phyloP scores from a whole-genome alignment of 2,329 filamentous ascomycete genomes.

The Neonectria sp. region DNA sequence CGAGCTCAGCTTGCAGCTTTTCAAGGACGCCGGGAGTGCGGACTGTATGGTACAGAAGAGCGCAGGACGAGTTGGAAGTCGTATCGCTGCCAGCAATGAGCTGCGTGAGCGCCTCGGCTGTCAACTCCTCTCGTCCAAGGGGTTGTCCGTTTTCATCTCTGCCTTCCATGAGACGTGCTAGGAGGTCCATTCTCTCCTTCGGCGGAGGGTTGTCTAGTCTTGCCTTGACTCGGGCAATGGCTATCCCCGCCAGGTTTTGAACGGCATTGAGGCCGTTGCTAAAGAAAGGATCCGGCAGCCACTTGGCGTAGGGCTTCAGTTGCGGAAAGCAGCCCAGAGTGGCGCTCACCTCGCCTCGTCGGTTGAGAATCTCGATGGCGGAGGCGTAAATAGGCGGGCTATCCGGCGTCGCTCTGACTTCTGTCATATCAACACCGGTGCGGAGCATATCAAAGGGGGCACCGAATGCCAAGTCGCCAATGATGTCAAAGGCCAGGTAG shows the following conservation, averaged over 20 bases:
- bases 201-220: constrained; percentile 79
- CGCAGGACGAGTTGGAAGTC: constrained; percentile 85
- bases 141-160: constrained; percentile 84
- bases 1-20: constrained; percentile 84
- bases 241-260: constrained; percentile 87
- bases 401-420: constrained; percentile 75
- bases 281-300: constrained; percentile 88
- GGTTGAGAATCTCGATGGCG: constrained; percentile 90
- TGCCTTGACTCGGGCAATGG: constrained; percentile 83
- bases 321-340: constrained; percentile 82
- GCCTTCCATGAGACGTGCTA: constrained; percentile 88
- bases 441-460: constrained; percentile 78
- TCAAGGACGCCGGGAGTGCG: constrained; percentile 78
- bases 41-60: constrained; percentile 83
- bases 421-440: constrained; percentile 82
- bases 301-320: constrained; percentile 85
- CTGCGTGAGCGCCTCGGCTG: constrained; percentile 90
- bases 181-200: constrained; percentile 81
- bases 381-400: constrained; percentile 77
- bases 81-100: constrained; percentile 87
- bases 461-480: constrained; percentile 66
- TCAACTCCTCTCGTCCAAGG: constrained; percentile 84
- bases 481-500: constrained; percentile 69
- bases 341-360: constrained; percentile 87
- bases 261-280: constrained; percentile 81